Conservation (phyloP, 805 yeast genomes). For the Nakazawaea ernobii region DNA sequence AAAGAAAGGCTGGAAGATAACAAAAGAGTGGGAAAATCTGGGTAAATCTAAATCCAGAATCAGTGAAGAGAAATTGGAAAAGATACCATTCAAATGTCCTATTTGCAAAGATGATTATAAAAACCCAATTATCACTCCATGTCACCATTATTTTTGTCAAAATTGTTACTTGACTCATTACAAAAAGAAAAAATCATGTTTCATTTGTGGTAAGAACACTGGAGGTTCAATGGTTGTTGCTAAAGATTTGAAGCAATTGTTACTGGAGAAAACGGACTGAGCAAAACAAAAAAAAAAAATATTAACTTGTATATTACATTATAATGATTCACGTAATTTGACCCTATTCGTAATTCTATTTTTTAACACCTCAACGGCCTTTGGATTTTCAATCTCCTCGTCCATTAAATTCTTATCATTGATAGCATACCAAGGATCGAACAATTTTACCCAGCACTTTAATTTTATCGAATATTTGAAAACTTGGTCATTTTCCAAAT, state of each 20-base stretch:
- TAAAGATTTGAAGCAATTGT: constrained; percentile 25
- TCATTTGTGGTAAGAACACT: constrained; percentile 55
- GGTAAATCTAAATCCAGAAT: constrained; percentile 6
- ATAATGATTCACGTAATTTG: constrained; percentile 11
- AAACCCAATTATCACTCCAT: constrained; percentile 50
- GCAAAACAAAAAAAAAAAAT: background rate
- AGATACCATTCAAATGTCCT: constrained; percentile 55
- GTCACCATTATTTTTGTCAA: constrained; percentile 63
- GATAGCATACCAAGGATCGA: constrained; percentile 32
- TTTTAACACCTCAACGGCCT: constrained; percentile 11
- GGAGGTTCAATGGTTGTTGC: constrained; percentile 46
- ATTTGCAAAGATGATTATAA: constrained; percentile 52
- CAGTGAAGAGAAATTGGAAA: constrained; percentile 16
- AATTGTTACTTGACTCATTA: constrained; percentile 47
- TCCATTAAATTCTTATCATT: background rate
- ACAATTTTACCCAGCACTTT: constrained; percentile 39
- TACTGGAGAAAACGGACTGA: constrained; percentile 12
- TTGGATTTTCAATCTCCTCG: background rate
- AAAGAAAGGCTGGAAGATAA: constrained; percentile 58
- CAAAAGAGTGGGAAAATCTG: constrained; percentile 64
- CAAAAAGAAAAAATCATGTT: constrained; percentile 41
- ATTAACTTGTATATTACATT: background rate
- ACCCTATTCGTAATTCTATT: constrained; percentile 18
- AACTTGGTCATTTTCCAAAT: constrained; percentile 31
- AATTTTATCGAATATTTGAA: constrained; percentile 37